A percentile compares a stretch with the other conserved stretches of the same genome.
phyloP scores from a whole-genome alignment of 1,284 basidiomycete genomes.

The Amylostereum areolatum region DNA sequence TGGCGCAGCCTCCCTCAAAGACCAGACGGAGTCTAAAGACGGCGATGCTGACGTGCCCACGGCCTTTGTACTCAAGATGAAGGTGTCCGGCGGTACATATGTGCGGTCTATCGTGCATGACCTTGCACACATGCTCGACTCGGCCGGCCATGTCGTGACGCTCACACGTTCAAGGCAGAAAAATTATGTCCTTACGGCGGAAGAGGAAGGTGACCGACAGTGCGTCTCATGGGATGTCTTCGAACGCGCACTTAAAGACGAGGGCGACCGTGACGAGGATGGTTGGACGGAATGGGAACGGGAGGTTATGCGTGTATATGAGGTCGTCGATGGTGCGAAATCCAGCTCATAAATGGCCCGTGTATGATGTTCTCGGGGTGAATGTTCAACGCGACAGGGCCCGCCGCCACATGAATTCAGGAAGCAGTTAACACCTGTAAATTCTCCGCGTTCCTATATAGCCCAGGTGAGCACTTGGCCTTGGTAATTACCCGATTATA shows the following conservation, averaged over 20 bases:
- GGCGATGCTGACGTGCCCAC: conserved; percentile 45
- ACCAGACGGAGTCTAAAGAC: conserved; percentile 28
- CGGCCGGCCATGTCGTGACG: conserved; percentile 87
- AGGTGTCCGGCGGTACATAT: conserved; percentile 94
- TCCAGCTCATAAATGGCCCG: conserved; percentile 3
- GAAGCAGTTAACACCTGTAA: too few relatives aligned
- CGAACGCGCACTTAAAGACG: conserved; percentile 51
- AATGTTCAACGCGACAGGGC: too few relatives aligned
- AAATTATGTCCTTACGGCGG: conserved; percentile 55
- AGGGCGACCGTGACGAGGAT: conserved; percentile 49
- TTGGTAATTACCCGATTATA: too few relatives aligned
- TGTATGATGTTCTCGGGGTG: not conserved
- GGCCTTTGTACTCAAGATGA: conserved; percentile 87
- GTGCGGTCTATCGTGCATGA: conserved; percentile 92
- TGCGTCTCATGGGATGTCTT: conserved; percentile 84
- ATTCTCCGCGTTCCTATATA: too few relatives aligned
- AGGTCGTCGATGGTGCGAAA: conserved; percentile 35
- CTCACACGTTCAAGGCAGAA: conserved; percentile 85
- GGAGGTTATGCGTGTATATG: conserved; percentile 43
- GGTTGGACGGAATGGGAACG: conserved; percentile 71
- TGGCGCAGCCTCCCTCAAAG: conserved; percentile 21
- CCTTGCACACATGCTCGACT: conserved; percentile 75
- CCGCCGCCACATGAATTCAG: too few relatives aligned
- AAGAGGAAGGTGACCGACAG: conserved; percentile 33
- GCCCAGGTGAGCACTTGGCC: too few relatives aligned